Conservation (phyloP, 164 flowering plant species). For the grape (Vitis vinifera) region ASM3070453v1 NC_081815.1:16338501-16339000, state of each 20-base stretch:
- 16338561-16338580: slow-evolving; percentile 59
- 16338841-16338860: slow-evolving; percentile 48
- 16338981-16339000: slow-evolving; percentile 96
- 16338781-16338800: slow-evolving; percentile 59
- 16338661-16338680: slow-evolving; percentile 92
- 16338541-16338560: not conserved
- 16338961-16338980: slow-evolving; percentile 50
- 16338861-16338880: slow-evolving; percentile 37
- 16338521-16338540: too few species aligned
- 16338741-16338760: slow-evolving; percentile 83
- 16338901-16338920: slow-evolving; percentile 1
- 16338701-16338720: slow-evolving; percentile 87
- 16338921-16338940: not conserved
- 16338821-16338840: slow-evolving; percentile 82
- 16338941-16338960: not conserved
- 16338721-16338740: slow-evolving; percentile 77
- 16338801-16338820: slow-evolving; percentile 98
- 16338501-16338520: too few species aligned
- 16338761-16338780: slow-evolving; percentile 73
- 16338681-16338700: slow-evolving; percentile 93
- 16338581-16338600: slow-evolving; percentile 50
- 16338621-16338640: slow-evolving; percentile 49
- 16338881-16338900: slow-evolving; percentile 74
- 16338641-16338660: slow-evolving; percentile 73
- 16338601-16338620: slow-evolving; percentile 53